A percentile compares a stretch with the other conserved stretches of the same genome.
These are phyloP conservation scores for Petunia secreta DNA, from an alignment of 257 asterid genomes.

Conservation along the genomic window DNA sequence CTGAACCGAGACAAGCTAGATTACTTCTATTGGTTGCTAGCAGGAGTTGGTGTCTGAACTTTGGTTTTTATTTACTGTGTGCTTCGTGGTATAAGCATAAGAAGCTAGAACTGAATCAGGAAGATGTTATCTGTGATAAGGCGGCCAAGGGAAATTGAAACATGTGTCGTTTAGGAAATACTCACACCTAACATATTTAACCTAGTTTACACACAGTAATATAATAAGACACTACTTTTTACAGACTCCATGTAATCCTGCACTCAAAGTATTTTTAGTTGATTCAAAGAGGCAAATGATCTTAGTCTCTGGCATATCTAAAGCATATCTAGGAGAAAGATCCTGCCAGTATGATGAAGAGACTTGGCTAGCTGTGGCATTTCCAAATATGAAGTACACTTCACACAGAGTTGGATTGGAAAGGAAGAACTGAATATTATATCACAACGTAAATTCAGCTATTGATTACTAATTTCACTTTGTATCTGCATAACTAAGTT, in stretches of 20 bases:
- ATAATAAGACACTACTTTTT: not conserved
- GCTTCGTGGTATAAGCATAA: constrained; percentile 70
- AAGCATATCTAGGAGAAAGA: not conserved
- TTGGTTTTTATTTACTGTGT: constrained; percentile 55
- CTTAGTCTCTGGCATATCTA: not conserved
- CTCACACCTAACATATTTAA: not conserved
- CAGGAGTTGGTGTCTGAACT: constrained; percentile 54
- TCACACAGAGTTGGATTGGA: not conserved
- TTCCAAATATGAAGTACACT: not conserved
- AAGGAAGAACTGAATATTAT: not conserved
- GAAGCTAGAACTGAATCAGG: constrained; percentile 44
- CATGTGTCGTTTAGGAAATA: not conserved
- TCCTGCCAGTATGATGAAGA: not conserved
- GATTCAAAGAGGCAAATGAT: not conserved
- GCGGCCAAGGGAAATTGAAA: not conserved
- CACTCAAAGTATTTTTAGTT: constrained; percentile 1
- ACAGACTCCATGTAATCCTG: not conserved
- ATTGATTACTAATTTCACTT: no score
- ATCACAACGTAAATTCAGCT: not conserved
- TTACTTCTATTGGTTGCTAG: constrained; percentile 63
- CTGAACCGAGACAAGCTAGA: constrained; percentile 61
- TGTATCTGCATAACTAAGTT: no score
- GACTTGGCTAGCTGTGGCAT: not conserved
- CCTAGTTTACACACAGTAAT: not conserved
- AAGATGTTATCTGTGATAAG: not conserved